A percentile compares a stretch with the other conserved stretches of the same genome.
phyloP scores from a whole-genome alignment of 495 filamentous ascomycete species.

The Apodospora peruviana region DNA sequence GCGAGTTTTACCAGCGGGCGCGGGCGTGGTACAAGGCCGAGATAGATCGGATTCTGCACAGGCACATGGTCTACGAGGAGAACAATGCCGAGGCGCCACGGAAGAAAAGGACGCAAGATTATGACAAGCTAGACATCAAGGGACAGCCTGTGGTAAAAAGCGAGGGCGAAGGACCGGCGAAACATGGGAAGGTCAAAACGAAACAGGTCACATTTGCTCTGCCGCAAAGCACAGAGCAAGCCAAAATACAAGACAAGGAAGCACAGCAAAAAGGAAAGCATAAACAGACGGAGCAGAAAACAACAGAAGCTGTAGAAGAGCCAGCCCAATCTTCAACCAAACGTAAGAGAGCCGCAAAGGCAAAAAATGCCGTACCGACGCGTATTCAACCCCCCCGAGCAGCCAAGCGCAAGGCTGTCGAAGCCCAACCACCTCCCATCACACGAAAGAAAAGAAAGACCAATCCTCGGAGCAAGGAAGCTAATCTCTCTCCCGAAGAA shows the following conservation, averaged over 20 bases:
- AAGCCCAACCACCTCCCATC: background rate
- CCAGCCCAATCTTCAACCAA: background rate
- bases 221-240: no score
- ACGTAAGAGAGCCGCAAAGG: background rate
- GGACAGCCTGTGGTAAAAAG: background rate
- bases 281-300: no score
- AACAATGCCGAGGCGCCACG: background rate
- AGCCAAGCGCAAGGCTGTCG: slow-evolving; percentile 16
- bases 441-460: background rate
- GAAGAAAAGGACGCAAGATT: background rate
- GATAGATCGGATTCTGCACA: slow-evolving; percentile 16
- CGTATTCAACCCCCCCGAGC: slow-evolving; percentile 21
- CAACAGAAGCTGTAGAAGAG: background rate
- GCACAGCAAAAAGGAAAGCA: no score
- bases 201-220: no score
- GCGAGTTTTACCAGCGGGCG: slow-evolving; percentile 20
- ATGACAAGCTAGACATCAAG: background rate
- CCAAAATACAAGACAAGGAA: no score
- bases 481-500: no score
- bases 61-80: slow-evolving; percentile 4
- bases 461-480: background rate
- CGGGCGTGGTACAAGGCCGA: slow-evolving; percentile 29
- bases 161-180: no score
- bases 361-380: slow-evolving; percentile 8
- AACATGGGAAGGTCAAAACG: no score